Evolutionary conservation across 371 early-diverging fungal species (phyloP).

Genomic region (Dinochytrium kinnereticum): DNA sequence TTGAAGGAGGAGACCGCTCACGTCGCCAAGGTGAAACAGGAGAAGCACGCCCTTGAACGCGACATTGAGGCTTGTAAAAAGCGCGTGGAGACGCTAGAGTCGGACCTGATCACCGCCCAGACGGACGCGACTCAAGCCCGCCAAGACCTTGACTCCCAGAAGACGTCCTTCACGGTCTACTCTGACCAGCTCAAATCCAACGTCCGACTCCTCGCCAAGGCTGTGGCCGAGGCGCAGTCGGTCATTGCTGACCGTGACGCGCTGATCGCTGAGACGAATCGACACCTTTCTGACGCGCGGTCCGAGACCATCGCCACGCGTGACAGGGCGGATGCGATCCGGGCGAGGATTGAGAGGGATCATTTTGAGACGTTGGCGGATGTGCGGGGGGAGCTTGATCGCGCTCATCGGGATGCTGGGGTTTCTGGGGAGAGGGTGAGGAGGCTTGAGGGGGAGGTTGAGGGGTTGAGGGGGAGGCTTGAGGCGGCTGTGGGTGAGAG

Average conservation of each 20-base stretch:
- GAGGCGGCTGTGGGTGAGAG: constrained; percentile 6
- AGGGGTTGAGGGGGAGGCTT: constrained; percentile 13
- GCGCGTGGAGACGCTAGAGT: background rate
- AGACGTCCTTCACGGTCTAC: background rate
- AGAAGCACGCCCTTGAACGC: background rate
- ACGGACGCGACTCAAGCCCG: background rate
- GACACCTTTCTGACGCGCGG: background rate
- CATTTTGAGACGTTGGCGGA: background rate
- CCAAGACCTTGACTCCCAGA: background rate
- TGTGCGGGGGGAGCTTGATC: background rate
- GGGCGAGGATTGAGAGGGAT: background rate
- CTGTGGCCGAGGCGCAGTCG: background rate
- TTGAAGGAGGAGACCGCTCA: background rate
- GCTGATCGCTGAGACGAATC: background rate
- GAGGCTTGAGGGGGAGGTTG: constrained; percentile 13
- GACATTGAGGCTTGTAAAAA: background rate
- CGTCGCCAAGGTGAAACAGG: background rate
- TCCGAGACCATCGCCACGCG: background rate
- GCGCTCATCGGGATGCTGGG: background rate
- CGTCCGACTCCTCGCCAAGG: background rate
- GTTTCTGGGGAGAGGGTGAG: background rate
- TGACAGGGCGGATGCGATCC: background rate
- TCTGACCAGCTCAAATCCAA: background rate
- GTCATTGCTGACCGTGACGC: background rate
- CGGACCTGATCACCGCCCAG: background rate